Conservation (phyloP, 2,329 filamentous ascomycete species). For the Amesomyces nigricolor region DNA sequence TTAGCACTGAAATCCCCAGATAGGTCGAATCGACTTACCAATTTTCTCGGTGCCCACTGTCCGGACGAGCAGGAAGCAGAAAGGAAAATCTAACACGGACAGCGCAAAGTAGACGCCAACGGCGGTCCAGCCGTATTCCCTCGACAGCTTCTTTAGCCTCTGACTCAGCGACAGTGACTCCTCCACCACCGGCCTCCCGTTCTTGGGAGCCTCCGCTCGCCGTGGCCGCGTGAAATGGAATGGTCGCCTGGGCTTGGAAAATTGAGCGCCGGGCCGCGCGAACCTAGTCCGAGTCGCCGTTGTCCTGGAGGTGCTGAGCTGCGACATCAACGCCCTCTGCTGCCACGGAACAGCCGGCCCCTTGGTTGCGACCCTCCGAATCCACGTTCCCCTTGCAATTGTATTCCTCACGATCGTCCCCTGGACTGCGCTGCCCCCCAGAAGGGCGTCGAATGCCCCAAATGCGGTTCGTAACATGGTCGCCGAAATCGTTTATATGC, state of each 20-base stretch:
- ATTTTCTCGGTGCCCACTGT: slow-evolving; percentile 80
- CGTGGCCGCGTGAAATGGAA: slow-evolving; percentile 29
- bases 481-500: neutral
- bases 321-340: slow-evolving; percentile 18
- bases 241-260: slow-evolving; percentile 21
- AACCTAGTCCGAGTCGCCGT: slow-evolving; percentile 5
- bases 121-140: slow-evolving; percentile 91
- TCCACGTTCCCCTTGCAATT: slow-evolving; percentile 8
- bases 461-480: slow-evolving; percentile 23
- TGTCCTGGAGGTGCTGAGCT: slow-evolving; percentile 14
- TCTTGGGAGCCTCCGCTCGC: slow-evolving; percentile 16
- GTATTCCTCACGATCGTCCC: slow-evolving; percentile 6
- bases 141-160: slow-evolving; percentile 73
- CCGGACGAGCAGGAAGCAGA: slow-evolving; percentile 86
- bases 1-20: neutral
- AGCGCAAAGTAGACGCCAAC: slow-evolving; percentile 84
- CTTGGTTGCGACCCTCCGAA: slow-evolving; percentile 3
- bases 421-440: slow-evolving; percentile 7
- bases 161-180: slow-evolving; percentile 54
- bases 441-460: slow-evolving; percentile 18
- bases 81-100: slow-evolving; percentile 84
- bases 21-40: slow-evolving; percentile 44
- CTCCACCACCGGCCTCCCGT: slow-evolving; percentile 14
- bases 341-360: slow-evolving; percentile 8
- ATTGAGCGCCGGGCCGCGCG: slow-evolving; percentile 8